These are phyloP conservation scores for Seiridium cupressi DNA, from an alignment of 2,329 filamentous ascomycete species.

Conservation along the genomic window DNA sequence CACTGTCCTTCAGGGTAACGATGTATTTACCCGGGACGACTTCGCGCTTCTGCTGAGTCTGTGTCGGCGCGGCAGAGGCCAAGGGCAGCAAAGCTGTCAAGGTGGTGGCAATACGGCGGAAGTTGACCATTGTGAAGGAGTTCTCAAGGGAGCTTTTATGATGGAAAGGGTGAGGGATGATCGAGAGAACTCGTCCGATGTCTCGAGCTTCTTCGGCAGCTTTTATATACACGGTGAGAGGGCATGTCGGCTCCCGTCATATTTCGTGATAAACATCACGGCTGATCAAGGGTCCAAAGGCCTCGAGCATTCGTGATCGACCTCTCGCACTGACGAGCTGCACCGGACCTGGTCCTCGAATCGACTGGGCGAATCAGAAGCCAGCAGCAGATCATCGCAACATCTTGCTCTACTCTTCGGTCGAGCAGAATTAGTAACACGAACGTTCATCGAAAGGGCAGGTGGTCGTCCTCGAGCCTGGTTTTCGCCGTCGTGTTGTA, in stretches of 20 bases:
- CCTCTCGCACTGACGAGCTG: neutral
- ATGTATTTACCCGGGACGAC: conserved; percentile 30
- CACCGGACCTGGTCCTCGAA: neutral
- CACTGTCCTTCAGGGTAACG: conserved; percentile 26
- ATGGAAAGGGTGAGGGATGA: neutral
- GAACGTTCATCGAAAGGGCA: conserved; percentile 5
- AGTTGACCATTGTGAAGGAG: conserved; percentile 21
- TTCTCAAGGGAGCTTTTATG: neutral
- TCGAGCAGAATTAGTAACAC: neutral
- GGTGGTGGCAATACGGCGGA: conserved; percentile 25
- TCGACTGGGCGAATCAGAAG: neutral
- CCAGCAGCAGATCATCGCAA: conserved; percentile 1
- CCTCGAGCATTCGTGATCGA: conserved; percentile 4
- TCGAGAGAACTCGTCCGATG: neutral
- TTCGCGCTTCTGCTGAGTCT: conserved; percentile 17
- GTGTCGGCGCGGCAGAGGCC: conserved; percentile 21
- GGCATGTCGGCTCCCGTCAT: neutral
- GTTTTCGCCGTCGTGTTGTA: neutral
- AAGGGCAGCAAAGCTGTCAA: conserved; percentile 27
- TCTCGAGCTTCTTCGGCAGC: neutral
- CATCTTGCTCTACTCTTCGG: neutral
- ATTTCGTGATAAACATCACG: neutral
- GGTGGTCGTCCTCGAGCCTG: conserved; percentile 2
- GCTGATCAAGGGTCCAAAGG: neutral
- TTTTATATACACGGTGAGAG: neutral